phyloP scores from a whole-genome alignment of 805 yeast genomes.

The Saturnispora sekii region DNA sequence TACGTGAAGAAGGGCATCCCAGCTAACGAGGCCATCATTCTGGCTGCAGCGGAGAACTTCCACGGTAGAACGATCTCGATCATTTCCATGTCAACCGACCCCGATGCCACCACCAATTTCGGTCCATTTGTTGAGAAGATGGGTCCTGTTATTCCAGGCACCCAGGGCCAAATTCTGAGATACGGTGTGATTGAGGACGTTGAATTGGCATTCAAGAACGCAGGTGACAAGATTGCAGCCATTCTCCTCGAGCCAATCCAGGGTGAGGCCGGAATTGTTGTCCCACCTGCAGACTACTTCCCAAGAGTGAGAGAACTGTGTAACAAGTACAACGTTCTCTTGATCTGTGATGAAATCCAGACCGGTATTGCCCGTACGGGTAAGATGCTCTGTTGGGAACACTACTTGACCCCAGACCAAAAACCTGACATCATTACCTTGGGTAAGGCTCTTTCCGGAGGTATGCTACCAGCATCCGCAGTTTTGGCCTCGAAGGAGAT shows the following conservation, averaged over 20 bases:
- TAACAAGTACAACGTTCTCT: constrained; percentile 71
- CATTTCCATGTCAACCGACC: constrained; percentile 85
- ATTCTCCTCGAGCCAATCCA: constrained; percentile 91
- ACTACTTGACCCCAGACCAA: constrained; percentile 44
- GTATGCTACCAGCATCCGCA: constrained; percentile 86
- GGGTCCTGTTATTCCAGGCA: constrained; percentile 78
- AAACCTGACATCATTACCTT: constrained; percentile 84
- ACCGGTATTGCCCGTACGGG: constrained; percentile 98
- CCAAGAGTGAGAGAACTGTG: constrained; percentile 64
- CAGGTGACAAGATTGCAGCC: constrained; percentile 88
- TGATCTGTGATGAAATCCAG: constrained; percentile 95
- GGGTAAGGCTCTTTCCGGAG: constrained; percentile 95
- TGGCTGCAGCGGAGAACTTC: constrained; percentile 85
- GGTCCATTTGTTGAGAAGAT: constrained; percentile 85
- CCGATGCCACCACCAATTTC: constrained; percentile 78
- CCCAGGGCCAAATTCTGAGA: constrained; percentile 48
- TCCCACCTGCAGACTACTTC: constrained; percentile 79
- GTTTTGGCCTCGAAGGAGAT: constrained; percentile 84
- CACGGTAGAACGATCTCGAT: constrained; percentile 96
- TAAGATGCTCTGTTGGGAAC: constrained; percentile 85
- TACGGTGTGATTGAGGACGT: constrained; percentile 84
- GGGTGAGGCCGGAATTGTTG: constrained; percentile 97
- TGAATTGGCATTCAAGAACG: constrained; percentile 66
- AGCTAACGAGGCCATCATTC: constrained; percentile 72
- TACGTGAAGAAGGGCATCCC: constrained; percentile 80